Evolutionary conservation across 331 rosid species (phyloP).

Genomic region (Malus hybrid): DNA sequence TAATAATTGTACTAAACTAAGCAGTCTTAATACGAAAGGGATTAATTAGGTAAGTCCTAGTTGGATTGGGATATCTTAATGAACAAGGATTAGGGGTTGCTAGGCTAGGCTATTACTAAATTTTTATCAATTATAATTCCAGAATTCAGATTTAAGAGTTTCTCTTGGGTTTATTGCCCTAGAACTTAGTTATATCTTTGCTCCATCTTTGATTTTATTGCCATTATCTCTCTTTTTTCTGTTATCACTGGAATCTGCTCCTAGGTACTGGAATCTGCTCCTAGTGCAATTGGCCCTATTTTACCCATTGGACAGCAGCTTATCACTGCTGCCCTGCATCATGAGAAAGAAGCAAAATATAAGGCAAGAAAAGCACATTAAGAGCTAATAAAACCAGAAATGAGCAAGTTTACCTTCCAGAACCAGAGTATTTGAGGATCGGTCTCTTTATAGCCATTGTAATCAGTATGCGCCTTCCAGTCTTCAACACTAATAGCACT

Average conservation of each 20-base stretch:
- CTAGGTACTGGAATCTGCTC: neutral
- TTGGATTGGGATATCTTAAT: neutral
- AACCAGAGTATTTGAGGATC: conserved; percentile 89
- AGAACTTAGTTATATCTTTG: neutral
- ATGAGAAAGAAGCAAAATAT: neutral
- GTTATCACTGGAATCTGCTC: neutral
- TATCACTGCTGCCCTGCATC: neutral
- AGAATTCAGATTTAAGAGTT: neutral
- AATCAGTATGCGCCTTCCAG: conserved; percentile 88
- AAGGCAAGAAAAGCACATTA: neutral
- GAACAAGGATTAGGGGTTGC: neutral
- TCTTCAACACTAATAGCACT: conserved; percentile 62
- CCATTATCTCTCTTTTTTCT: neutral
- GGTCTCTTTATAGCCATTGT: conserved; percentile 72
- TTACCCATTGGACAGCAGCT: neutral
- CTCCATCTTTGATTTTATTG: neutral
- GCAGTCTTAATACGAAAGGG: neutral
- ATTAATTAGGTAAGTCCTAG: neutral
- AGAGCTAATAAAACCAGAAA: conserved; percentile 9
- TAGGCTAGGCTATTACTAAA: neutral
- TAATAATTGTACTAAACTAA: neutral
- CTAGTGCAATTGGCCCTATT: neutral
- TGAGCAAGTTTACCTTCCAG: conserved; percentile 70
- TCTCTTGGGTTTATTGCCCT: neutral
- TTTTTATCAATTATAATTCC: neutral